These are phyloP conservation scores for Scutellaria baicalensis DNA, from an alignment of 257 asterid genomes.

Conservation along the genomic window DNA sequence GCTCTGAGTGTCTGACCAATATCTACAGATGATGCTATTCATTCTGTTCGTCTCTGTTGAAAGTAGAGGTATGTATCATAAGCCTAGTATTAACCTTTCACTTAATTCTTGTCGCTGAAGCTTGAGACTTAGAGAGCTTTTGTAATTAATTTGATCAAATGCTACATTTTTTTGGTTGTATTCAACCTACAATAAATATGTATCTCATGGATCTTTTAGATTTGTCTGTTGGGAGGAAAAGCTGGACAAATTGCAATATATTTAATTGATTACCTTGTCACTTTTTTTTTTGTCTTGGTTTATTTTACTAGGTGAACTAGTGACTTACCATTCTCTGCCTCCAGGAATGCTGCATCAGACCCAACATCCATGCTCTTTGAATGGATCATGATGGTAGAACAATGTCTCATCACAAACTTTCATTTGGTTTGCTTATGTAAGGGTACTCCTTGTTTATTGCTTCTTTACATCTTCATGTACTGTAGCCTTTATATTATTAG, in stretches of 20 bases:
- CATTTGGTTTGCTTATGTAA: neutral
- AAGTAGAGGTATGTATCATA: conserved; percentile 6
- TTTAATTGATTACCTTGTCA: no score
- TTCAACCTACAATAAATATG: neutral
- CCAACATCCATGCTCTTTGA: no score
- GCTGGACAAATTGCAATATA: no score
- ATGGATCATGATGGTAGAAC: no score
- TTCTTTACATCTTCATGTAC: neutral
- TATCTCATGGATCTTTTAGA: no score
- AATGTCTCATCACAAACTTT: no score
- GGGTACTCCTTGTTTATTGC: neutral
- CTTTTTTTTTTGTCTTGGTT: no score
- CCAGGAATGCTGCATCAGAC: no score
- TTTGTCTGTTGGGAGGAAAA: no score
- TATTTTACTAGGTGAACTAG: no score
- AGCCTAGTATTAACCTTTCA: neutral
- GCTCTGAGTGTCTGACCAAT: conserved; percentile 16
- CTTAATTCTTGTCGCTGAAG: neutral
- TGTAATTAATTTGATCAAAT: neutral
- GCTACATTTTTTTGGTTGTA: neutral
- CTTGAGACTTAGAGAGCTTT: neutral
- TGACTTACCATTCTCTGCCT: neutral
- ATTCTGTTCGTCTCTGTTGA: neutral
- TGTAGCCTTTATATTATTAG: no score
- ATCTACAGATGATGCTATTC: conserved; percentile 8